Evolutionary conservation across 2,329 filamentous ascomycete genomes (phyloP), one percentile per base, ranked within the genome.

Genomic region (Seiridium unicorne): DNA sequence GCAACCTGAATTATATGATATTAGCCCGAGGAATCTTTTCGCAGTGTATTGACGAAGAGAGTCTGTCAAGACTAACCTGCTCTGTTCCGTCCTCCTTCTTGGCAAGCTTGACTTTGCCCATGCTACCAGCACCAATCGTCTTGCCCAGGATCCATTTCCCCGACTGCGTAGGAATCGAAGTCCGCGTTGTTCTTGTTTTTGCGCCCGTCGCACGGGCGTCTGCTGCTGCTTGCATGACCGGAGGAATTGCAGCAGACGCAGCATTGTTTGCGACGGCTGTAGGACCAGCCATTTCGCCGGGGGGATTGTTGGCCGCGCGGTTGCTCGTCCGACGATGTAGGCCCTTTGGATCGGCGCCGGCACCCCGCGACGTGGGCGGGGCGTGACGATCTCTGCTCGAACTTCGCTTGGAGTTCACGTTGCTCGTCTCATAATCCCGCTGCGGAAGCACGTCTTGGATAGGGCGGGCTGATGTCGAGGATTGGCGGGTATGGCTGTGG

Each of bases 21-120:
- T 26, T 26, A 26, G 18, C 18, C 18, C 18, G 18, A 26, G 18
- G 18, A 26, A 26, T 26, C 18, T 26, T 1, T 26, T 26, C 18
- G 18, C 18, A 26, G 18, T 26, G 18, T 26, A 26, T 26, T 26
- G 18, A 26, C 2, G 18, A 26, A 26, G 18, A 26, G 18, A 26
- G 18, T 26, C 18, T 26, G 18, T 26, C 18, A 42, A 42, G 7
- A 77, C 83, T 69, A 78, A 93, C 92, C 87, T 97, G 91, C 80
- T 98, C 95, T 68, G 90, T 91, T 26, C 91, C 91, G 69, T 96
- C 93, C 67, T 90, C 84, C 76, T 96, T 96, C 69, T 91, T 91
- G 32, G 95, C 95, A 66, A 99, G 81, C 79, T 98, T 98, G 64
- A 99, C 95, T 76, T 98, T 98, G 65, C 95, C 95, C 95, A 99